Base-by-base conservation (phyloP, 805 yeast genomes). In the Scheffersomyces stipitis region DNA sequence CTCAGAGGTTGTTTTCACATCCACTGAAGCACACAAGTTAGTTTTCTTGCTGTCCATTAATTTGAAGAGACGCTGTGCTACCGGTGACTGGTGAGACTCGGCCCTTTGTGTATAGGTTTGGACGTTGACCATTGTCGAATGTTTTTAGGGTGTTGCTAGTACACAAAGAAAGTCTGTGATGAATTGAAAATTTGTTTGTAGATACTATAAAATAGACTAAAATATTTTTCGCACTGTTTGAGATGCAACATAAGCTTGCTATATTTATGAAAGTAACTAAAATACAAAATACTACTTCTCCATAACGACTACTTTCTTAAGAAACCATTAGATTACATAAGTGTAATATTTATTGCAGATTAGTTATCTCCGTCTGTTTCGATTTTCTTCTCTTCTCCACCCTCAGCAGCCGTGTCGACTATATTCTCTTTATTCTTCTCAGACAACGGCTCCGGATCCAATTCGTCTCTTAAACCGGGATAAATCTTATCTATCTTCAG, bases 1-100 rank as follows among this genome's bases (percentile, higher is more conserved):
- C 55, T 93, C 96, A 4, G 58, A 57, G 4, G 96, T 89, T 24
- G 86, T 80, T 41, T 79, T 76, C 16, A 93, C 95, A 60, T 93
- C 99, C 10, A 91, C 78, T 7, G 97, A 89, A 8, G 97, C 97
- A 71, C 98, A 93, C 39, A 93, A 73, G 52, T 91, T 93, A 34
- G 96, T 76, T 61, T 88, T 71, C 63, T 93, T 93, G 30, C 64
- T 58, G 34, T 81, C 86, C 85, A 91, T 88, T 26, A 90, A 72
- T 13, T 62, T 62, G 41, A 93, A 70, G 18, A 93, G 75, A 43
- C 86, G 77, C 35, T 76, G 64, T 2, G 96, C 98, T 18, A 93
- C 82, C 2, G 90, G 83, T 13, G 95, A 83, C 0, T 79, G 64
- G 54, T 89, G 96, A 4, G 59, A 49, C 9, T 60, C 69, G 3